Evolutionary conservation across 352 stramenopile species (phyloP).

Genomic region (Ophiocytium majus): DNA sequence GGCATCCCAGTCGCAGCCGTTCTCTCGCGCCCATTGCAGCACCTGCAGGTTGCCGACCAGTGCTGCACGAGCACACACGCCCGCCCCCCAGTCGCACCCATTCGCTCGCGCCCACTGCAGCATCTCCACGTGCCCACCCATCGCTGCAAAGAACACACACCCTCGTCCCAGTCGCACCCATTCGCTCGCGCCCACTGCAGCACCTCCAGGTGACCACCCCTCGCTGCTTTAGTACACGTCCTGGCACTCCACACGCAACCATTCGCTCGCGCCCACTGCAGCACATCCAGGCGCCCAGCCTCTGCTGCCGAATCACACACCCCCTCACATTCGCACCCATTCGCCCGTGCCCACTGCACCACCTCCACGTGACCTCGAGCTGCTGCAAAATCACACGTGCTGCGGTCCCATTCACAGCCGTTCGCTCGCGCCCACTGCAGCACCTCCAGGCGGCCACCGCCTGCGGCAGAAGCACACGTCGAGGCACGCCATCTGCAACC

Average conservation of each 20-base stretch:
- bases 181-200: neutral
- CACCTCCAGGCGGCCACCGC: neutral
- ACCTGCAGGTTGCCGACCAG: neutral
- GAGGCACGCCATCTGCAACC: too few relatives aligned
- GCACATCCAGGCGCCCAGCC: too few relatives aligned
- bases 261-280: too few relatives aligned
- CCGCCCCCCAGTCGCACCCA: neutral
- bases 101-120: neutral
- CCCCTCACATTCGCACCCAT: too few relatives aligned
- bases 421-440: neutral
- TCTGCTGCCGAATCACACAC: too few relatives aligned
- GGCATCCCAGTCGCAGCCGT: neutral
- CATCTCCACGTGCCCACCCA: neutral
- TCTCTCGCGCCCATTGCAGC: constrained; percentile 15
- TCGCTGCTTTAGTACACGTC: neutral
- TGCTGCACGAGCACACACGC: neutral
- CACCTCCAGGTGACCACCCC: neutral
- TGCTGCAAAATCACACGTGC: neutral
- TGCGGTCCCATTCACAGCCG: neutral
- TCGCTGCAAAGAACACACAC: neutral
- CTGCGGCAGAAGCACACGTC: too few relatives aligned
- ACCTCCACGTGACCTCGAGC: neutral
- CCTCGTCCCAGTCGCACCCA: neutral
- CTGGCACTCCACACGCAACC: neutral
- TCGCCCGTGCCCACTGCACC: neutral